These are phyloP conservation scores for Globisporangium radiosum DNA, from an alignment of 352 stramenopile genomes.

Conservation along the genomic window DNA sequence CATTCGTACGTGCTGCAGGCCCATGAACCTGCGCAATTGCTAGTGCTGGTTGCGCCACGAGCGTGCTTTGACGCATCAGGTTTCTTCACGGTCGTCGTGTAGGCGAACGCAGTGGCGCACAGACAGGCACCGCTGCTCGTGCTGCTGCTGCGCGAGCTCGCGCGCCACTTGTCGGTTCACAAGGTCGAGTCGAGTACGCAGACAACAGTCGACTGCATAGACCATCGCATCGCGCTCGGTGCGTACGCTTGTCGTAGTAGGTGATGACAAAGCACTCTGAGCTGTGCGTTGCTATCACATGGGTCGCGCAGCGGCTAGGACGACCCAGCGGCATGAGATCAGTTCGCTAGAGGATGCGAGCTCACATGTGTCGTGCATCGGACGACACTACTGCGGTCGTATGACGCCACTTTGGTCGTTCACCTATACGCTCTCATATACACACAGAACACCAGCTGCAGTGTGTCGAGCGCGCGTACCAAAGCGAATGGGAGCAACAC, in stretches of 20 bases:
- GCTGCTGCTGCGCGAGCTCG: constrained; percentile 35
- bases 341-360: too few species aligned
- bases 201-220: constrained; percentile 55
- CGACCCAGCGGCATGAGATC: too few species aligned
- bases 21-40: too few species aligned
- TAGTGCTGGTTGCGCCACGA: too few species aligned
- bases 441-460: constrained; percentile 53
- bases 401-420: too few species aligned
- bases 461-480: constrained; percentile 53
- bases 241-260: background rate
- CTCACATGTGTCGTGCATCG: too few species aligned
- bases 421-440: too few species aligned
- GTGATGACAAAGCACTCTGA: too few species aligned
- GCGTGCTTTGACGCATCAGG: too few species aligned
- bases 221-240: constrained; percentile 56
- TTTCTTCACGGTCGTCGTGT: too few species aligned
- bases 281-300: background rate
- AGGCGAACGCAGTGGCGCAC: constrained; percentile 18
- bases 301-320: too few species aligned
- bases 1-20: constrained; percentile 23
- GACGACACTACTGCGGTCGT: too few species aligned
- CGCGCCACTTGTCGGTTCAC: constrained; percentile 21
- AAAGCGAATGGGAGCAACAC: constrained; percentile 31
- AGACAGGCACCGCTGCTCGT: constrained; percentile 20
- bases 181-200: constrained; percentile 45